A percentile compares a stretch with the other conserved stretches of the same genome.
Evolutionary conservation across 2,329 filamentous ascomycete species (phyloP).

Genomic region (Simplicillium aogashimaense): DNA sequence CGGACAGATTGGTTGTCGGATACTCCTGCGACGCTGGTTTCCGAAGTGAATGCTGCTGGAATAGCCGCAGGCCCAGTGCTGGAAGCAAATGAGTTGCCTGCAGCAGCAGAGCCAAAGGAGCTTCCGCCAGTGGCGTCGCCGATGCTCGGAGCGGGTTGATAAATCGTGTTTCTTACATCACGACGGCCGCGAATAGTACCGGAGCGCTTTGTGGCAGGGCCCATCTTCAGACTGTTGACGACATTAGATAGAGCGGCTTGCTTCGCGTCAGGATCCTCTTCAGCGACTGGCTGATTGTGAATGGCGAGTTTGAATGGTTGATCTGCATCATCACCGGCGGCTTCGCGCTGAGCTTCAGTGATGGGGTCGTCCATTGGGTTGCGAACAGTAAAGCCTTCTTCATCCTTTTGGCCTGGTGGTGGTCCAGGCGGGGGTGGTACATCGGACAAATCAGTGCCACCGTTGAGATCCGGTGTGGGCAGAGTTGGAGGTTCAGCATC

Average conservation of each 20-base stretch:
- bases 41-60: conserved; percentile 49
- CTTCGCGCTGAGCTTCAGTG: conserved; percentile 62
- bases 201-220: conserved; percentile 56
- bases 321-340: conserved; percentile 45
- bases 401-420: conserved; percentile 49
- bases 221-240: conserved; percentile 58
- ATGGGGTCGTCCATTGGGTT: conserved; percentile 54
- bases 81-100: not conserved
- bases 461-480: not conserved
- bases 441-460: not conserved
- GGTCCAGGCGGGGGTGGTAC: conserved; percentile 38
- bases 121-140: conserved; percentile 15
- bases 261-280: conserved; percentile 66
- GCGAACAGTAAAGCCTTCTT: conserved; percentile 70
- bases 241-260: conserved; percentile 67
- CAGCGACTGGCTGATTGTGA: conserved; percentile 64
- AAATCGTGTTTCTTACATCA: conserved; percentile 86
- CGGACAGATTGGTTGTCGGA: conserved; percentile 89
- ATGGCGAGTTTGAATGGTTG: conserved; percentile 73
- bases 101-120: conserved; percentile 19
- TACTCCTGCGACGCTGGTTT: conserved; percentile 44
- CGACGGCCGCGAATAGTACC: conserved; percentile 79
- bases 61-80: conserved; percentile 27
- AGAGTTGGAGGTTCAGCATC: not conserved
- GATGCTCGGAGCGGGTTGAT: conserved; percentile 46